A percentile compares a stretch with the other conserved stretches of the same genome.
phyloP scores from a whole-genome alignment of 306 rosid species.

The Rosa lucieae region DNA sequence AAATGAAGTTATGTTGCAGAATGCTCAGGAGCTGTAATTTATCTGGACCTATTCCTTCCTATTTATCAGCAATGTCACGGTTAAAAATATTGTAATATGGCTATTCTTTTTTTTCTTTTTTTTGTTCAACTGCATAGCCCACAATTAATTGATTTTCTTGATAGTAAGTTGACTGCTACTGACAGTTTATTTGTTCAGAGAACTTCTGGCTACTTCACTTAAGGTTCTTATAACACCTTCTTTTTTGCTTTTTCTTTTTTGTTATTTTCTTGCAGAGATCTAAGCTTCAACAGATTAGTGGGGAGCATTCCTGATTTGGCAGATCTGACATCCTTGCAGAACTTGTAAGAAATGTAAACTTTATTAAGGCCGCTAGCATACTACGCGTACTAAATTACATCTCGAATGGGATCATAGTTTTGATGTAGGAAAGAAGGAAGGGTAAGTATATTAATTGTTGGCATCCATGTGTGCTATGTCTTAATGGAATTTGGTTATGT shows the following conservation, averaged over 20 bases:
- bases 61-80: no score
- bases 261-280: constrained; percentile 14
- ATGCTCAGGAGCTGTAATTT: no score
- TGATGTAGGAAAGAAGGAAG: background rate
- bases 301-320: constrained; percentile 21
- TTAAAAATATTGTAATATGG: no score
- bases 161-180: background rate
- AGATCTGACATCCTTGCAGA: background rate
- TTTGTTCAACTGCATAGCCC: background rate
- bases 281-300: constrained; percentile 27
- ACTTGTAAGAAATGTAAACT: background rate
- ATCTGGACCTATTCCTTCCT: no score
- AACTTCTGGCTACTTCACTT: background rate
- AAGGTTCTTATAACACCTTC: background rate
- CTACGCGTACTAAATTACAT: background rate
- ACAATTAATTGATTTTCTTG: background rate
- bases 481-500: background rate
- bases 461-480: background rate
- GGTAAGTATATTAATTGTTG: background rate
- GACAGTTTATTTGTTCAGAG: background rate
- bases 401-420: background rate
- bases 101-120: no score
- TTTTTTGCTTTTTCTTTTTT: no score
- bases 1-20: no score
- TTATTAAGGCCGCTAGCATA: background rate